Conservation (phyloP, 139 green algal genomes). For the Closterium sp. region DNA sequence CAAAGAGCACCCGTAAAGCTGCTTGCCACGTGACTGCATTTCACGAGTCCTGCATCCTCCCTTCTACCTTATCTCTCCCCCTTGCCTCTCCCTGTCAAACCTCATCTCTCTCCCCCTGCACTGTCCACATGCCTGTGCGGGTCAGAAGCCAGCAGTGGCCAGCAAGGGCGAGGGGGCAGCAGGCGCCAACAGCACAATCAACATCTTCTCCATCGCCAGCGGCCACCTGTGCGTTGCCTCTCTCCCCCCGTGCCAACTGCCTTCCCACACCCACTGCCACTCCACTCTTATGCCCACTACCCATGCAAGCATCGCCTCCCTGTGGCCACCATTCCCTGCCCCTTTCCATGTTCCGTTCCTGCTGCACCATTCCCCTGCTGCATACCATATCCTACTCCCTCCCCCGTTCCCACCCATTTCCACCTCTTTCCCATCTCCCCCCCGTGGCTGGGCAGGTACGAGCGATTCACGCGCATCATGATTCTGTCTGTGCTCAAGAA, state of each 20-base stretch:
- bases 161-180: not conserved
- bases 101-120: not conserved
- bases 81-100: not conserved
- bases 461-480: slow-evolving; percentile 99
- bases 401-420: not conserved
- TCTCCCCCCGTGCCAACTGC: no score
- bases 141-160: not conserved
- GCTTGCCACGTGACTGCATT: no score
- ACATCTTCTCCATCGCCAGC: slow-evolving; percentile 95
- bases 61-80: not conserved
- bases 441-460: slow-evolving; percentile 65
- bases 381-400: not conserved
- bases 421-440: no score
- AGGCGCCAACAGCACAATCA: slow-evolving; percentile 60
- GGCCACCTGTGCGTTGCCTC: slow-evolving; percentile 78
- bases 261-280: no score
- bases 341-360: not conserved
- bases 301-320: not conserved
- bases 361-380: not conserved
- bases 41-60: not conserved
- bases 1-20: not conserved
- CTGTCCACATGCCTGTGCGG: not conserved
- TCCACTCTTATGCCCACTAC: not conserved
- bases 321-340: not conserved
- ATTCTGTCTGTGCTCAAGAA: slow-evolving; percentile 84